Conservation (phyloP, 768 basidiomycete genomes). For the Gloeophyllum trabeum region DNA sequence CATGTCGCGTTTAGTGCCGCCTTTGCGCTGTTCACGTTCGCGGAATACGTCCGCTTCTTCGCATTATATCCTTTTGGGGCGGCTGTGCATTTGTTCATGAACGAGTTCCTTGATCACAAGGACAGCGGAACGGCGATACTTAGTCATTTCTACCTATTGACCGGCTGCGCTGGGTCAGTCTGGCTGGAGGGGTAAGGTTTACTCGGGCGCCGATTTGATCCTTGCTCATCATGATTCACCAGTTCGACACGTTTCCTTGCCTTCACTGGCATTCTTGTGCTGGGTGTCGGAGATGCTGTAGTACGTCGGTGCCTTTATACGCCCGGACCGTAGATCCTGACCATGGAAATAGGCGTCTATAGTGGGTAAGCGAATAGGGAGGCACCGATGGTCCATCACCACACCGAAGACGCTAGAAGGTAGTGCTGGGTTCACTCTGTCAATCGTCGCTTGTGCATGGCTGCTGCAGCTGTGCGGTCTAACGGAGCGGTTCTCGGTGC, state of each 20-base stretch:
- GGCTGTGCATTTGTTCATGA: slow-evolving; percentile 89
- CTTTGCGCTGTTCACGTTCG: slow-evolving; percentile 90
- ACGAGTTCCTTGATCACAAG: slow-evolving; percentile 92
- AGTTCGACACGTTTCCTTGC: slow-evolving; percentile 40
- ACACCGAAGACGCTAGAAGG: slow-evolving; percentile 90
- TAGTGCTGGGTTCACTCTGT: slow-evolving; percentile 66
- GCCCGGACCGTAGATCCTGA: neutral
- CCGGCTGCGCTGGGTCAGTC: slow-evolving; percentile 86
- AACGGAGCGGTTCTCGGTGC: slow-evolving; percentile 68
- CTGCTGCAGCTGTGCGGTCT: slow-evolving; percentile 59
- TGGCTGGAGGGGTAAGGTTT: slow-evolving; percentile 87
- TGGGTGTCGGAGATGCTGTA: slow-evolving; percentile 91
- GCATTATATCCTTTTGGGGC: slow-evolving; percentile 96
- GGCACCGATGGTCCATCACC: slow-evolving; percentile 72
- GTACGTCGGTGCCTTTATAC: slow-evolving; percentile 22
- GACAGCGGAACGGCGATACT: slow-evolving; percentile 94
- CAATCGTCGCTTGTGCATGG: slow-evolving; percentile 62
- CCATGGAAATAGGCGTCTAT: slow-evolving; percentile 66
- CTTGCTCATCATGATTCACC: too few relatives aligned
- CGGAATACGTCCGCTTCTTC: slow-evolving; percentile 97
- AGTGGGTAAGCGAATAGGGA: slow-evolving; percentile 77
- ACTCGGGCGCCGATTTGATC: too few relatives aligned
- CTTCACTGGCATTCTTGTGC: slow-evolving; percentile 79
- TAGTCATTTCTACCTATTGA: slow-evolving; percentile 94
- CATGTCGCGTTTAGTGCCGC: slow-evolving; percentile 92